phyloP scores from a whole-genome alignment of 75 land plant species.

The Isoetes taiwanensis region DNA sequence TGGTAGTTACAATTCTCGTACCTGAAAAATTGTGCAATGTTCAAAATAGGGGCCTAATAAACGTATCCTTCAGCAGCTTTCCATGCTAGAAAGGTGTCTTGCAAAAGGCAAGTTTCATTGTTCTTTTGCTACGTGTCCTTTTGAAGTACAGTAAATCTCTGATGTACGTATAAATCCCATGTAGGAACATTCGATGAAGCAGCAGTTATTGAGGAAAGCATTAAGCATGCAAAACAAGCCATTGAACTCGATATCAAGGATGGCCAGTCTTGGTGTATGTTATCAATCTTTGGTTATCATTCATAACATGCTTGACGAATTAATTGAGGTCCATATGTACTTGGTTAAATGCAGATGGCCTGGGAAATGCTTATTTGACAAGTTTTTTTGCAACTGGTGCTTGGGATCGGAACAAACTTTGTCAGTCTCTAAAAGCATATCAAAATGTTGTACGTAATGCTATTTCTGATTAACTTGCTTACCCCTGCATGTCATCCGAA shows the following conservation, averaged over 20 bases:
- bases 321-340: too few species aligned
- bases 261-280: conserved; percentile 98
- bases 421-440: conserved; percentile 76
- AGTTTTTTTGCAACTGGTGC: conserved; percentile 83
- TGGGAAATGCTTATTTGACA: conserved; percentile 90
- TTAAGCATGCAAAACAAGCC: conserved; percentile 84
- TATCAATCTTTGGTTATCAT: not conserved
- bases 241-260: conserved; percentile 80
- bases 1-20: too few species aligned
- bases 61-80: conserved; percentile 62
- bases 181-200: conserved; percentile 48
- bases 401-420: conserved; percentile 74
- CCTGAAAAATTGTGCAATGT: not conserved
- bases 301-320: too few species aligned
- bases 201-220: conserved; percentile 69
- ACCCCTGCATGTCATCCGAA: too few species aligned
- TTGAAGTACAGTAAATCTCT: not conserved
- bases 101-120: conserved; percentile 53
- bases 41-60: conserved; percentile 65
- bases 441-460: conserved; percentile 73
- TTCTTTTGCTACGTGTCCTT: too few species aligned
- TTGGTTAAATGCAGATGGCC: conserved; percentile 82
- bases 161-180: not conserved
- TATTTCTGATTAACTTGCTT: too few species aligned
- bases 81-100: conserved; percentile 87